Conservation (phyloP, 2,329 filamentous ascomycete genomes). For the Xylaria sp. region DNA sequence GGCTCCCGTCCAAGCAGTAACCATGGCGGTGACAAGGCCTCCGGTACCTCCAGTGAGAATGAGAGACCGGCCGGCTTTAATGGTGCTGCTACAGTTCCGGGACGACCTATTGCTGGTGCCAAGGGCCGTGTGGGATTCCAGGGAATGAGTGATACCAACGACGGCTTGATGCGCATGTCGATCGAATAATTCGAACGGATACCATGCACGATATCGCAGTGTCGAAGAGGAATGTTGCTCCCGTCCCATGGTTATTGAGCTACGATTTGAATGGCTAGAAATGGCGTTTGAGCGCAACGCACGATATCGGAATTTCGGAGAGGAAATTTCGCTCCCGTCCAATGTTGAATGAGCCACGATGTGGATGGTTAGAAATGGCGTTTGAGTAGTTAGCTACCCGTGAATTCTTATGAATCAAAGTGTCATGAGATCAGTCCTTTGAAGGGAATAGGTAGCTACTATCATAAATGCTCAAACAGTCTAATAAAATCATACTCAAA, state of each 20-base stretch:
- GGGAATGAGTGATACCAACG: conserved; percentile 93
- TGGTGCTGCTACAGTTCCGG: conserved; percentile 13
- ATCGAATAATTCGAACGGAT: conserved; percentile 59
- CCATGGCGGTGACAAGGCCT: conserved; percentile 45
- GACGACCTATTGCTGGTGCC: conserved; percentile 46
- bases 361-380: too few relatives aligned
- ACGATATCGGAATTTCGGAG: too few relatives aligned
- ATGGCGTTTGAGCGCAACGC: too few relatives aligned
- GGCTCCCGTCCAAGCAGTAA: conserved; percentile 64
- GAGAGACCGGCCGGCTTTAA: conserved; percentile 36
- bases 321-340: too few relatives aligned
- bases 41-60: conserved; percentile 47
- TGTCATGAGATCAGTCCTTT: too few relatives aligned
- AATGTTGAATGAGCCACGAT: too few relatives aligned
- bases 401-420: too few relatives aligned
- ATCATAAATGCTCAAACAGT: too few relatives aligned
- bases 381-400: too few relatives aligned
- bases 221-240: neutral
- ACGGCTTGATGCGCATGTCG: conserved; percentile 94
- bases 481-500: too few relatives aligned
- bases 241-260: neutral
- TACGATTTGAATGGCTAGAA: neutral
- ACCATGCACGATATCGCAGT: too few relatives aligned
- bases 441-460: too few relatives aligned
- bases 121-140: conserved; percentile 71